These are phyloP conservation scores for Solanum hybrid DNA, from an alignment of 305 asterid species.

Conservation along the genomic window DNA sequence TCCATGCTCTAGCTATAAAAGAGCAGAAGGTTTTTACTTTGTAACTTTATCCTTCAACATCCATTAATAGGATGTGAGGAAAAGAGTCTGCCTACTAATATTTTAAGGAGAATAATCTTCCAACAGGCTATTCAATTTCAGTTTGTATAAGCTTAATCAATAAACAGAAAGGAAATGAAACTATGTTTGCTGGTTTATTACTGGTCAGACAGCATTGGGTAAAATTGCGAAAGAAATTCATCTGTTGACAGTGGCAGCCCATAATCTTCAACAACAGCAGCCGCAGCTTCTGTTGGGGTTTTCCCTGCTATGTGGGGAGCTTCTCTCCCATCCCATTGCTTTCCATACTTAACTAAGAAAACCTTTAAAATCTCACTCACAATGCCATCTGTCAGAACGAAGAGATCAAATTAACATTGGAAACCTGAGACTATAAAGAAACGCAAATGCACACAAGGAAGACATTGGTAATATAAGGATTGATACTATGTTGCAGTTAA, in stretches of 20 bases:
- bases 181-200: slow-evolving; percentile 21
- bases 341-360: slow-evolving; percentile 64
- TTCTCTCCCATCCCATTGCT: slow-evolving; percentile 71
- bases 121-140: not conserved
- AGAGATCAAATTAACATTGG: not conserved
- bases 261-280: slow-evolving; percentile 68
- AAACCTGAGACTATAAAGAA: slow-evolving; percentile 4
- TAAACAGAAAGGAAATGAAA: slow-evolving; percentile 1
- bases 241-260: slow-evolving; percentile 56
- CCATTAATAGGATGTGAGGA: not conserved
- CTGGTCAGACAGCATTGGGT: slow-evolving; percentile 52
- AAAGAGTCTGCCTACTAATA: not conserved
- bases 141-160: not conserved
- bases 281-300: slow-evolving; percentile 79
- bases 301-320: slow-evolving; percentile 54
- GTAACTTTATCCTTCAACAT: not conserved
- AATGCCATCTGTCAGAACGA: slow-evolving; percentile 53
- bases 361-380: slow-evolving; percentile 51
- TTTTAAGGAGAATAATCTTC: not conserved
- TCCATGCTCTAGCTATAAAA: not conserved
- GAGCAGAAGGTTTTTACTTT: not conserved
- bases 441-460: not conserved
- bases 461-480: not conserved
- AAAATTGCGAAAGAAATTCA: slow-evolving; percentile 52
- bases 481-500: not conserved